A percentile compares a stretch with the other conserved stretches of the same genome.
Conservation (phyloP, 2,329 filamentous ascomycete genomes). For the Stachybotrys elegans region DNA sequence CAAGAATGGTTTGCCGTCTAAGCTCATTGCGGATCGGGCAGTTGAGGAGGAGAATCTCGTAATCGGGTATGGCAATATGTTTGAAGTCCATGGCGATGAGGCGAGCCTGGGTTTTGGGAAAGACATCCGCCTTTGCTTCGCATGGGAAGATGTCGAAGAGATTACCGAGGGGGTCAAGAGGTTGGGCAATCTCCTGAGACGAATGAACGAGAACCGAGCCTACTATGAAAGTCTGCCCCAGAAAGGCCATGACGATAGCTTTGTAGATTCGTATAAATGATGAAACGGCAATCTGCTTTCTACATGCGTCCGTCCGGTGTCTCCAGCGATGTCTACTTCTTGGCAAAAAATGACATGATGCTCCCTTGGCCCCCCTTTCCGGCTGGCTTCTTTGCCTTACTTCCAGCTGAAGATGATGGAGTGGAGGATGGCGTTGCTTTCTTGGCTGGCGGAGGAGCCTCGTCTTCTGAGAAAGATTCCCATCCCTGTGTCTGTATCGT, state of each 20-base stretch:
- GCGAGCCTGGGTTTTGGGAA: conserved; percentile 49
- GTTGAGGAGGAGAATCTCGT: conserved; percentile 59
- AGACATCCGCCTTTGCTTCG: conserved; percentile 63
- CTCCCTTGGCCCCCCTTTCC: conserved; percentile 65
- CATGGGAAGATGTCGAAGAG: conserved; percentile 63
- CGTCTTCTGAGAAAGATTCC: conserved; percentile 92
- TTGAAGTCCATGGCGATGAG: conserved; percentile 59
- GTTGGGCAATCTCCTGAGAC: conserved; percentile 43
- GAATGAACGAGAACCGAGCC: conserved; percentile 22
- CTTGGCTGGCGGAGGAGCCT: conserved; percentile 43
- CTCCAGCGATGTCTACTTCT: conserved; percentile 44
- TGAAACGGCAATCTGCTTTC: no score
- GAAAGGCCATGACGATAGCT: conserved; percentile 10
- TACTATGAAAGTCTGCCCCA: conserved; percentile 17
- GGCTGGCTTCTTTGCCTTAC: conserved; percentile 50
- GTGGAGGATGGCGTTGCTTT: conserved; percentile 45
- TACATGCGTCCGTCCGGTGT: not conserved
- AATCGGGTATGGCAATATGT: conserved; percentile 64
- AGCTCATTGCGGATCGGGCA: conserved; percentile 52
- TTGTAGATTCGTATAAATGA: conserved; percentile 20
- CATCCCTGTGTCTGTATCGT: conserved; percentile 79
- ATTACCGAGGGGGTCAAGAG: conserved; percentile 64
- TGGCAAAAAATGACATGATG: conserved; percentile 90
- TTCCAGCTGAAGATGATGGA: conserved; percentile 36
- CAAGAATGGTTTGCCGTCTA: conserved; percentile 44